phyloP scores from a whole-genome alignment of 768 basidiomycete genomes.

The Termitomyces sp. region DNA sequence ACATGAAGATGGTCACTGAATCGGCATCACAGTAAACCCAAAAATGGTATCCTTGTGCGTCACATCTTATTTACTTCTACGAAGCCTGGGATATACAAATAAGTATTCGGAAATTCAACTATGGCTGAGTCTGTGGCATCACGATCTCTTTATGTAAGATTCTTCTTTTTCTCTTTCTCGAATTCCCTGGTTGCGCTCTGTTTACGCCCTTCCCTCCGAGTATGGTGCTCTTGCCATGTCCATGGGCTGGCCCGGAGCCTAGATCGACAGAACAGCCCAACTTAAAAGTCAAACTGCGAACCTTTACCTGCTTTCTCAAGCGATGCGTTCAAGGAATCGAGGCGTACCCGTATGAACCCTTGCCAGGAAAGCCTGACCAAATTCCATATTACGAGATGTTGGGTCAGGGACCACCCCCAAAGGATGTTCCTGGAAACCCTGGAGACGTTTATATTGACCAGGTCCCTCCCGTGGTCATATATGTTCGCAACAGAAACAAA shows the following conservation, averaged over 20 bases:
- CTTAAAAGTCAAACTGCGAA: constrained; percentile 3
- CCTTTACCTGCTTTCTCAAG: neutral
- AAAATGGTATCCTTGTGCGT: neutral
- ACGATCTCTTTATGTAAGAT: neutral
- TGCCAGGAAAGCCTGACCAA: constrained; percentile 1
- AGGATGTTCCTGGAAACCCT: constrained; percentile 3
- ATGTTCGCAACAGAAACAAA: neutral
- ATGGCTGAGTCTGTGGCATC: neutral
- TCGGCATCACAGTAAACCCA: neutral
- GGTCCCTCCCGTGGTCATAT: neutral
- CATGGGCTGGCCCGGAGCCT: constrained; percentile 11
- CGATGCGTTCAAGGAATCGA: neutral
- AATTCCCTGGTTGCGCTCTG: neutral
- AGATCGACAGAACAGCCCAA: constrained; percentile 6
- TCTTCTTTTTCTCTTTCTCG: neutral
- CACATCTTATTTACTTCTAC: neutral
- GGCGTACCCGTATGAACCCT: constrained; percentile 1
- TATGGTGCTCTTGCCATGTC: constrained; percentile 3
- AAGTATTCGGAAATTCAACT: neutral
- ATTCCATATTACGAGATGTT: constrained; percentile 8
- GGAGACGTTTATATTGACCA: constrained; percentile 4
- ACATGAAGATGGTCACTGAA: neutral
- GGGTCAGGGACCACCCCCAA: constrained; percentile 9
- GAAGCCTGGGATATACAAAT: neutral
- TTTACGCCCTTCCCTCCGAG: neutral